phyloP scores from a whole-genome alignment of 2,329 filamentous ascomycete species.

The Shiraia bambusicola region DNA sequence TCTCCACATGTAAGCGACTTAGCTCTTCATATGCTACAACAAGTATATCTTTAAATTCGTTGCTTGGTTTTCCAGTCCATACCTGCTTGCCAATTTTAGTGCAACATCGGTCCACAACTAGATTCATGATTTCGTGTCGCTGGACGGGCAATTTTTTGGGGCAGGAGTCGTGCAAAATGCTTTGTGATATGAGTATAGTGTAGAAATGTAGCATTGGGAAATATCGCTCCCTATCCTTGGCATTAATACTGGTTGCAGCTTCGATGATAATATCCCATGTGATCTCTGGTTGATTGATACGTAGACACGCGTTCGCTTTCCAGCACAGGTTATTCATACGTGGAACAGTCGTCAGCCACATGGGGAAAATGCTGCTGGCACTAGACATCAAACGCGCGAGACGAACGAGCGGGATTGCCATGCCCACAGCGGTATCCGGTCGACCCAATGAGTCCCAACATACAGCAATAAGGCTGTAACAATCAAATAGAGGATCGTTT shows the following conservation, averaged over 20 bases:
- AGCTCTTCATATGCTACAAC: constrained; percentile 32
- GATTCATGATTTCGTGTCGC: constrained; percentile 27
- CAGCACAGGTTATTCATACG: constrained; percentile 29
- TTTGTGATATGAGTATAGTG: constrained; percentile 35
- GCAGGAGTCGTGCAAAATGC: constrained; percentile 21
- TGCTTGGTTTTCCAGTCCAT: constrained; percentile 22
- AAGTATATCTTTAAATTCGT: constrained; percentile 27
- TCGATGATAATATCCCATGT: constrained; percentile 28
- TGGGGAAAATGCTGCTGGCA: constrained; percentile 21
- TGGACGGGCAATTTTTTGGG: constrained; percentile 11
- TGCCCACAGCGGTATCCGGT: constrained; percentile 22
- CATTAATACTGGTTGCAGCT: constrained; percentile 12
- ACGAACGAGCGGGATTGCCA: constrained; percentile 32
- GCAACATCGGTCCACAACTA: constrained; percentile 32
- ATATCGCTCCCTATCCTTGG: constrained; percentile 11
- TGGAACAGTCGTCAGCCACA: constrained; percentile 25
- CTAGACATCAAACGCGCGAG: constrained; percentile 33
- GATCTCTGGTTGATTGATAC: constrained; percentile 12
- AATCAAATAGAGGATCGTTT: constrained; percentile 20
- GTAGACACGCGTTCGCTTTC: constrained; percentile 33
- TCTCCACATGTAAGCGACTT: constrained; percentile 24
- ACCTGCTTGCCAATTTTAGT: constrained; percentile 18
- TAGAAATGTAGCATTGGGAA: constrained; percentile 33
- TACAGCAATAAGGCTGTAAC: constrained; percentile 25
- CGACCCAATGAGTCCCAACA: constrained; percentile 31